These are phyloP conservation scores for Ephemerocybe angulata DNA, from an alignment of 768 basidiomycete species.

Conservation along the genomic window DNA sequence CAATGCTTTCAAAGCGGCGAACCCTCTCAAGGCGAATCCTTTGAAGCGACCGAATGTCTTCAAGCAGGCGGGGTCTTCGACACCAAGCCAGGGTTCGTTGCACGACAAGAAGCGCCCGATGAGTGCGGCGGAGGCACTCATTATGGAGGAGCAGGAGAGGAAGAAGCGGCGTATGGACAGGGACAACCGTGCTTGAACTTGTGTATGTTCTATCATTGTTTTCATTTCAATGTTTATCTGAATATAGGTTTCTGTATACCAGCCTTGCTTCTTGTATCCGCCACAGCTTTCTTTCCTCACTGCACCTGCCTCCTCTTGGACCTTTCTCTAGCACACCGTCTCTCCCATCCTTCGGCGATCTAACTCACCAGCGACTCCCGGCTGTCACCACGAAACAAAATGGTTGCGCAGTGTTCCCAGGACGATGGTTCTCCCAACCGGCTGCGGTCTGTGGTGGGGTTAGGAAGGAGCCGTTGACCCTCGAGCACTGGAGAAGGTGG, in stretches of 20 bases:
- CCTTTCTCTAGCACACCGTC: too few species aligned
- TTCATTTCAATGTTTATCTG: slow-evolving; percentile 8
- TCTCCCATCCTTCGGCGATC: too few species aligned
- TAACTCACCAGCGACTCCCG: too few species aligned
- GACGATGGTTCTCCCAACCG: not conserved
- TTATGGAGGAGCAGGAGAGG: slow-evolving; percentile 87
- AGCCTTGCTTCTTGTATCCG: too few species aligned
- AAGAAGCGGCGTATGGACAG: slow-evolving; percentile 76
- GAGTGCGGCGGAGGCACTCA: slow-evolving; percentile 82
- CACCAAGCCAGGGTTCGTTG: slow-evolving; percentile 30
- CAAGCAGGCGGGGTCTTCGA: slow-evolving; percentile 45
- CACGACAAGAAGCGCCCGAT: slow-evolving; percentile 67
- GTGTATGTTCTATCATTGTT: slow-evolving; percentile 11
- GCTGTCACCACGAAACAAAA: too few species aligned
- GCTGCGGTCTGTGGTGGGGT: not conserved
- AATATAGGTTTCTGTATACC: too few species aligned
- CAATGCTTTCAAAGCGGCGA: slow-evolving; percentile 61
- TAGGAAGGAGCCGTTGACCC: not conserved
- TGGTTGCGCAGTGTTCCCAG: slow-evolving; percentile 1
- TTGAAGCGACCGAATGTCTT: slow-evolving; percentile 75
- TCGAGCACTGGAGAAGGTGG: not conserved
- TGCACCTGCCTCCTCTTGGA: too few species aligned
- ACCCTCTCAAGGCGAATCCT: slow-evolving; percentile 65
- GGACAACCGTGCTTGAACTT: slow-evolving; percentile 29
- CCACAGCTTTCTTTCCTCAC: too few species aligned